These are phyloP conservation scores for Pseudogymnoascus sp. DNA, from an alignment of 2,329 filamentous ascomycete species.

Conservation along the genomic window DNA sequence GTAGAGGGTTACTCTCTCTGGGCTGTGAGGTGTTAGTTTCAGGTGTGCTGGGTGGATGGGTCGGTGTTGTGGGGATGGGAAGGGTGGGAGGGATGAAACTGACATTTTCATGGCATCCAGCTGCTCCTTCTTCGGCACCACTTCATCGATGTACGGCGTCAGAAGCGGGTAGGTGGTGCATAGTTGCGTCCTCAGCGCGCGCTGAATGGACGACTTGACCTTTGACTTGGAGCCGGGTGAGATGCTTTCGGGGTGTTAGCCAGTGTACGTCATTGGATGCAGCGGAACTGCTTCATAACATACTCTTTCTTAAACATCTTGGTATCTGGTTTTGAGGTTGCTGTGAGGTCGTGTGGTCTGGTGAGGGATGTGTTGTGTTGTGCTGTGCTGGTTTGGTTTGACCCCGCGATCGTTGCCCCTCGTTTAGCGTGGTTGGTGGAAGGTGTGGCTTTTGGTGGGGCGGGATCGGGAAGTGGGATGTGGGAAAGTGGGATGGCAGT, in stretches of 20 bases:
- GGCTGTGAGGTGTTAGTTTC: conserved; percentile 35
- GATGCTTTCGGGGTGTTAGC: conserved; percentile 46
- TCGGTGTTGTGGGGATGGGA: neutral
- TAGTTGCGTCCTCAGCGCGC: conserved; percentile 73
- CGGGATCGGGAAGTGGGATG: neutral
- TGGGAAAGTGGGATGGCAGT: neutral
- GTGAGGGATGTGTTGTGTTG: conserved; percentile 21
- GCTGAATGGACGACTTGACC: conserved; percentile 94
- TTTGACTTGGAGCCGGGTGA: conserved; percentile 77
- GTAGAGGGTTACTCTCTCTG: conserved; percentile 85
- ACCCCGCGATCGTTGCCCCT: conserved; percentile 8
- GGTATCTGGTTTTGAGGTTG: conserved; percentile 16
- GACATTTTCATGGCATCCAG: conserved; percentile 83
- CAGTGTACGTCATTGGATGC: conserved; percentile 13
- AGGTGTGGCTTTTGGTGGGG: conserved; percentile 2
- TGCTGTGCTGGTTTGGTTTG: neutral
- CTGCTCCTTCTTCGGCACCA: conserved; percentile 90
- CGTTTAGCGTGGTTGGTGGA: conserved; percentile 8
- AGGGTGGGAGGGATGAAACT: neutral
- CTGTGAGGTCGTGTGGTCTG: neutral
- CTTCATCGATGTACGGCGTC: conserved; percentile 80
- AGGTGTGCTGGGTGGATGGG: neutral
- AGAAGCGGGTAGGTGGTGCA: conserved; percentile 80
- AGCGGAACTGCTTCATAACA: conserved; percentile 10
- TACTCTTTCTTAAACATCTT: conserved; percentile 94